phyloP scores from a whole-genome alignment of 2,329 filamentous ascomycete species.

The Xylariales sp. region DNA sequence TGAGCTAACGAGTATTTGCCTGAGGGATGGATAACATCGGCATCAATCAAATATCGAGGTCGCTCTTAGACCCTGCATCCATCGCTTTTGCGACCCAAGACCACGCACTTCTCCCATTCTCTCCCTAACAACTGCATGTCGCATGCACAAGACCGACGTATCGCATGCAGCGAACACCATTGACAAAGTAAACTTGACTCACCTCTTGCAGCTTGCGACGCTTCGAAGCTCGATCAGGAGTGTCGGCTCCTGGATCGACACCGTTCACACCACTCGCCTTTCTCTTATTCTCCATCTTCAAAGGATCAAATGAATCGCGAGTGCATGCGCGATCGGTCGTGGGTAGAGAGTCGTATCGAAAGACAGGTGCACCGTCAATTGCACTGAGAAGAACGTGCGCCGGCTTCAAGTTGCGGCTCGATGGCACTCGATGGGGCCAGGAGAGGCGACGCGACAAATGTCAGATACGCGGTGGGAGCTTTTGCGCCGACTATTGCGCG shows the following conservation, averaged over 20 bases:
- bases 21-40: slow-evolving; percentile 3
- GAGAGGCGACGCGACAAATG: slow-evolving; percentile 11
- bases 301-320: slow-evolving; percentile 9
- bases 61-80: too few species aligned
- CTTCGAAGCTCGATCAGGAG: slow-evolving; percentile 51
- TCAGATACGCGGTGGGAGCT: slow-evolving; percentile 6
- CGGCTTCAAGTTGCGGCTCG: slow-evolving; percentile 4
- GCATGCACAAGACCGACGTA: background rate
- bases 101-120: too few species aligned
- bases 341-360: slow-evolving; percentile 4
- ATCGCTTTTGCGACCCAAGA: too few species aligned
- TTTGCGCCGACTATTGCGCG: slow-evolving; percentile 5
- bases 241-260: slow-evolving; percentile 35
- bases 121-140: background rate
- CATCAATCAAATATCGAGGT: too few species aligned
- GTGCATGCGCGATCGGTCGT: slow-evolving; percentile 12
- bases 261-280: slow-evolving; percentile 44
- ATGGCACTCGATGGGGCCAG: slow-evolving; percentile 10
- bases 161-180: too few species aligned
- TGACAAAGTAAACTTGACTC: too few species aligned
- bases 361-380: slow-evolving; percentile 4
- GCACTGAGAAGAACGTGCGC: background rate
- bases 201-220: slow-evolving; percentile 50
- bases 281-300: slow-evolving; percentile 52
- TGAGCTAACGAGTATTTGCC: slow-evolving; percentile 7